Evolutionary conservation across 2,329 filamentous ascomycete species (phyloP), one percentile per base, ranked within the genome.

Genomic region (Pseudocercospora musae): DNA sequence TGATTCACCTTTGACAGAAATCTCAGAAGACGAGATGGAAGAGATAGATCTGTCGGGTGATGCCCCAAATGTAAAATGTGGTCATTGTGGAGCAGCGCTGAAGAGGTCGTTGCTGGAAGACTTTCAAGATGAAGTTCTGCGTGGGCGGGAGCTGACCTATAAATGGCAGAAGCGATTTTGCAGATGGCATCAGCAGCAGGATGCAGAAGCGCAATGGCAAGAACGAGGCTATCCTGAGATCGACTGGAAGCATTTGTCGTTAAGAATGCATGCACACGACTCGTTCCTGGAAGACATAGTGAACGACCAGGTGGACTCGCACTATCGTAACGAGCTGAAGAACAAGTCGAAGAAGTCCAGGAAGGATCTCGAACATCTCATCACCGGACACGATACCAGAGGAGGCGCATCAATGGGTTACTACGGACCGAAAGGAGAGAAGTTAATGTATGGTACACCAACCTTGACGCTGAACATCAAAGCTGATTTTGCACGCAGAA

Each of bases 401-500:
- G 54, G 57, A 11, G 63, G 62, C 3, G 60, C 62, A 10, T 60
- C 62, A 11, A 69, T 70, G 25, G 75, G 75, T 0, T 77, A 77
- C 63, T 77, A 77, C 46, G 75, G 75, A 1, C 71, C 71, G 1
- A 68, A 66, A 58, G 75, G 75, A 10, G 73, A 73, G 59, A 71
- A 69, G 62, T 29, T 73, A 33, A 75, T 76, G 73, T 75, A 62
- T 21, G 70, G 67, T 9, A 31, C 25, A 13, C 56, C 15, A 33
- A 33, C 11, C 31, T 48, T 57, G 10, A 21, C 25, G 21, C 20
- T 15, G 29, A 10, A 27, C 13, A 50, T 56, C 11, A 48, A 50
- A 18, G 40, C 57, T 68, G 42, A 68, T 46, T n/a, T n/a, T 4
- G 15, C 3, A 7, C 31, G 21, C 62, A 75, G 72, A 68, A 70